Base-by-base conservation (phyloP, 2,329 filamentous ascomycete genomes). In the Pseudogymnoascus sp. region DNA sequence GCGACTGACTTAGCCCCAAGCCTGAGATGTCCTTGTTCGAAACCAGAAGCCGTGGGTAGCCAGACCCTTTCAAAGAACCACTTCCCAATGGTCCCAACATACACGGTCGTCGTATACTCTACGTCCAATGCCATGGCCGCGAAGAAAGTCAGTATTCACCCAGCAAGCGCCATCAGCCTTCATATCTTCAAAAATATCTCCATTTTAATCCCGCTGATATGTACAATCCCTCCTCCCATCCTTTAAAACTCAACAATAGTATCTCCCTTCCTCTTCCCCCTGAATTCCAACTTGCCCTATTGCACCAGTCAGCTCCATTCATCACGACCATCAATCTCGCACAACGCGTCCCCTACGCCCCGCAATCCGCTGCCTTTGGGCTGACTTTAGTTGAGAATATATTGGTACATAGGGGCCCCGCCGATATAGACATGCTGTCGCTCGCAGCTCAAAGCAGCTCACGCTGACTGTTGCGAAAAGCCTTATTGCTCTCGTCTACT, bases 181-280 rank as follows among this genome's bases (percentile, higher is more conserved):
- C 27, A 4, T 4, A 17, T 51, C 44, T 59, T 36, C 12, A n/a
- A 38, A 39, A 38, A 36, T 38, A 36, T 38, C 55, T 38, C 25
- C 10, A 59, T 59, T 59, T n/a, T 25, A 15, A 25, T 38, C 33
- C 17, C 55, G 33, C 55, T 59, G 63, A 70, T 79, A 80, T 80
- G 72, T 80, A 81, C 76, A 76, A 58, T 63, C 62, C 60, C 63
- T 65, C 17, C 58, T 66, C 33, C 61, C 59, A 61, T 60, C 58
- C 55, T 65, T 70, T 78, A 97, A 75, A 83, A 93, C 77, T 97
- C 92, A 62, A 80, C 79, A 71, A 95, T 82, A n/a, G 87, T 81
- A 73, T 97, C 93, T 61, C 91, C 92, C 76, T 84, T 89, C 75
- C 90, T 83, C 87, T 97, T 97, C 63, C 87, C 93, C 69, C 92